Evolutionary conservation across 2,329 filamentous ascomycete species (phyloP).

Genomic region (Intubia oerlemansii): DNA sequence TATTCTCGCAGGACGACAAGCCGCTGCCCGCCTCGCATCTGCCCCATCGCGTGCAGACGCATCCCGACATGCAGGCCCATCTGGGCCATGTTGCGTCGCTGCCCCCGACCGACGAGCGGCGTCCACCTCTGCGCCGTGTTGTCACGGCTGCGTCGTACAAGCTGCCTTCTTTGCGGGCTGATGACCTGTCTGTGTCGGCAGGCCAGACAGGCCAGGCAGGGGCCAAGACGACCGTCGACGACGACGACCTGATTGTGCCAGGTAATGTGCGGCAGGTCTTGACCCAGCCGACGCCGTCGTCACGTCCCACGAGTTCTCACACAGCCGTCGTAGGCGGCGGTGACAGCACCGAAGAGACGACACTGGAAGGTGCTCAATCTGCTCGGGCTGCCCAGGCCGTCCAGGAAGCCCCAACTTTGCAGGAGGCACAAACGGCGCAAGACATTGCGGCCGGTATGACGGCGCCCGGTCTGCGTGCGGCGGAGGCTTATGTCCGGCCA

Average conservation of each 20-base stretch:
- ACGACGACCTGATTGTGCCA: constrained; percentile 31
- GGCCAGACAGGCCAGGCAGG: constrained; percentile 10
- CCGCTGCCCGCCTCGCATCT: constrained; percentile 29
- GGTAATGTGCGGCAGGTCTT: too few relatives aligned
- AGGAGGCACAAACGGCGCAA: not conserved
- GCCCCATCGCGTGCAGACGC: constrained; percentile 14
- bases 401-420: not conserved
- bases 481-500: constrained; percentile 81
- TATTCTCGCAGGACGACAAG: constrained; percentile 69
- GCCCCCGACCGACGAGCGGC: constrained; percentile 1
- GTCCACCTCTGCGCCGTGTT: constrained; percentile 17
- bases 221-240: constrained; percentile 17
- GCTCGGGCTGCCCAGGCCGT: too few relatives aligned
- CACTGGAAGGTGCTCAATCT: too few relatives aligned
- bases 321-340: too few relatives aligned
- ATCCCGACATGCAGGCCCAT: constrained; percentile 18
- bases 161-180: too few relatives aligned
- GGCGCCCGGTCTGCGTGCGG: constrained; percentile 63
- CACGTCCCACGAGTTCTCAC: too few relatives aligned
- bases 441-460: too few relatives aligned
- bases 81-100: constrained; percentile 15
- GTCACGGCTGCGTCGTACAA: constrained; percentile 11
- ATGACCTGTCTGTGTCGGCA: too few relatives aligned
- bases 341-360: too few relatives aligned
- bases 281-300: too few relatives aligned